Base-by-base conservation (phyloP, 2,329 filamentous ascomycete species). In the Aureobasidium mangrovei region DNA sequence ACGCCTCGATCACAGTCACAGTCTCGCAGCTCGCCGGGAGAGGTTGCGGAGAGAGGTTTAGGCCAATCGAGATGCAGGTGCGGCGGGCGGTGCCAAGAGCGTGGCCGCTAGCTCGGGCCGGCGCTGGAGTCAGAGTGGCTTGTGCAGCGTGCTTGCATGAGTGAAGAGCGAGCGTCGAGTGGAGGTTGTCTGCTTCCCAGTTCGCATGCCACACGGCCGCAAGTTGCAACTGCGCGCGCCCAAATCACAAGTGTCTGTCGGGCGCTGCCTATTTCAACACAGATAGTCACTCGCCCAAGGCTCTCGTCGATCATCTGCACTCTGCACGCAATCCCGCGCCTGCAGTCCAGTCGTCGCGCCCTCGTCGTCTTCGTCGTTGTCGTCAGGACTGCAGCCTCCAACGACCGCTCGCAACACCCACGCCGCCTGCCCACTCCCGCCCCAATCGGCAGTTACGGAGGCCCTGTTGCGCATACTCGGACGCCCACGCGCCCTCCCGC, bases 271-370 rank as follows among this genome's bases (percentile, higher is more conserved):
- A 43, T 38, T 53, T 53, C 40, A 40, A 54, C 53, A 48, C 53
- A 54, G 36, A 47, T 7, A 46, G 53, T 54, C 53, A 54, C 26
- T 54, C 43, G 52, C 33, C 26, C 41, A 33, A 10, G n/a, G 26
- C 32, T 24, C 7, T 7, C 55, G 64, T 66, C 72, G 71, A 76
- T 77, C 74, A 77, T 76, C 74, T 77, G 74, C 74, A 76, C 54
- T 35, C 53, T 48, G 53, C 44, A 55, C 71, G 69, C 67, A 70
- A 75, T 74, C 71, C 38, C 52, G 42, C 52, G 35, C 52, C 27
- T 40, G 52, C 52, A 45, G 52, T 46, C 40, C 31, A 35, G 26
- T 28, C 27, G 38, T 26, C 29, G 26, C 29, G 28, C 6, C 12
- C 28, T 44, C 28, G 27, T 32, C 41, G 38, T 31, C 41, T 24